Percentiles rank a stretch among this genome's conserved stretches.
These are phyloP conservation scores for Polygonum aviculare DNA, from an alignment of 148 eudicot genomes.

Conservation along the genomic window DNA sequence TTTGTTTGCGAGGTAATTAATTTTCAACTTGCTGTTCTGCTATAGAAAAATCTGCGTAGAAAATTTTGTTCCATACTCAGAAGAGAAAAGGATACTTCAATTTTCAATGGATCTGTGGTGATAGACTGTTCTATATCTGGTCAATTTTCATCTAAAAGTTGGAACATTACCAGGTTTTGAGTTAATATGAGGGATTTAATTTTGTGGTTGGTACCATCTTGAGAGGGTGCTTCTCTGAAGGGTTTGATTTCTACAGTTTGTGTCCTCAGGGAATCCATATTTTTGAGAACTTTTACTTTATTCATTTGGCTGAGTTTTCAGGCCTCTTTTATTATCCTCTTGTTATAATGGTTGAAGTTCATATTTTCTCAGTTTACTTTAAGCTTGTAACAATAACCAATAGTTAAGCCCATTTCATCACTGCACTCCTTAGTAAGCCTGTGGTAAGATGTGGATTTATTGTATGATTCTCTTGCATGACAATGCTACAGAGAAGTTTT, in stretches of 20 bases:
- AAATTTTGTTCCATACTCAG: neutral
- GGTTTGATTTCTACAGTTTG: neutral
- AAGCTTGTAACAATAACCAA: neutral
- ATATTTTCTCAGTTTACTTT: neutral
- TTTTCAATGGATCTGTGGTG: neutral
- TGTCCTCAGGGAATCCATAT: neutral
- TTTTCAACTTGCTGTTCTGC: neutral
- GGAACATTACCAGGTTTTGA: neutral
- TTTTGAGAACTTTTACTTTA: neutral
- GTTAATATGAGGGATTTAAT: neutral
- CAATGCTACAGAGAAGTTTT: neutral
- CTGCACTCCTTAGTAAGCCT: neutral
- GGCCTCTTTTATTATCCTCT: neutral
- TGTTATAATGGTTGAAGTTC: neutral
- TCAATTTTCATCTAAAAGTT: neutral
- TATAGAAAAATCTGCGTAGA: neutral
- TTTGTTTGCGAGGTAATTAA: conserved; percentile 76
- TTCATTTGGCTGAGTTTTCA: neutral
- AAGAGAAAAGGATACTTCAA: neutral
- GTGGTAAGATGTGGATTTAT: neutral
- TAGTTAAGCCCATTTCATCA: neutral
- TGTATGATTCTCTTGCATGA: neutral
- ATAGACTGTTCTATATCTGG: neutral
- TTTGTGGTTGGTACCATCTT: neutral
- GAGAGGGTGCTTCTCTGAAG: neutral